Evolutionary conservation across 139 green algal species (phyloP).

Genomic region (Pleodorina starrii): DNA sequence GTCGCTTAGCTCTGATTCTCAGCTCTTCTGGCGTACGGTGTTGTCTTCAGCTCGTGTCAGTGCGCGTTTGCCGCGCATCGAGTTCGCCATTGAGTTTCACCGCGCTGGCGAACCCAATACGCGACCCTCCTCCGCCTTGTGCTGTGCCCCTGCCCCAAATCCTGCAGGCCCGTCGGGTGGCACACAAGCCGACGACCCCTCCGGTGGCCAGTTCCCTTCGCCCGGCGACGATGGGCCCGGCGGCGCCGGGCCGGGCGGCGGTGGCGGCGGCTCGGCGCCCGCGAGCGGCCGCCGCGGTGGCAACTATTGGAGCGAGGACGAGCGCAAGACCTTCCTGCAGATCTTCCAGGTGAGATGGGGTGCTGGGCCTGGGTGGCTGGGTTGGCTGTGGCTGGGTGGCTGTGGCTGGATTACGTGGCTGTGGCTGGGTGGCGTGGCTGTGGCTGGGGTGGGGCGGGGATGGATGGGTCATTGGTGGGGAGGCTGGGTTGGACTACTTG

Average conservation of each 20-base stretch:
- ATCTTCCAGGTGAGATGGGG: constrained; percentile 59
- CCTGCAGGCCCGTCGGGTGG: not conserved
- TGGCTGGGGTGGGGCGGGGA: too few relatives aligned
- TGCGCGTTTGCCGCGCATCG: not conserved
- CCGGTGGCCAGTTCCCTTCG: not conserved
- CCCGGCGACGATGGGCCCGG: not conserved
- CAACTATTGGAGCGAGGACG: constrained; percentile 68
- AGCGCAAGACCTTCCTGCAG: constrained; percentile 69
- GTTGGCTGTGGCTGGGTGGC: not conserved
- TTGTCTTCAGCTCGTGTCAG: not conserved
- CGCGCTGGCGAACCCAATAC: too few relatives aligned
- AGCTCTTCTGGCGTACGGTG: too few relatives aligned
- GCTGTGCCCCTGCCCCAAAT: too few relatives aligned
- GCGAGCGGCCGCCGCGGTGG: constrained; percentile 37
- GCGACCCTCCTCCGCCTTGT: too few relatives aligned
- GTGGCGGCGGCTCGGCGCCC: not conserved
- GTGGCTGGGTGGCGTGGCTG: too few relatives aligned
- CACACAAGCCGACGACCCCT: not conserved
- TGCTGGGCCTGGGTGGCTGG: not conserved
- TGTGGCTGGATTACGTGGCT: too few relatives aligned
- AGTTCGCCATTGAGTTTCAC: too few relatives aligned
- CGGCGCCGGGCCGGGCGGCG: not conserved
- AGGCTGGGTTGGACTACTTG: too few relatives aligned
- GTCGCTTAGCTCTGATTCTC: too few relatives aligned
- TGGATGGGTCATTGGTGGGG: too few relatives aligned